Conservation (phyloP, 331 rosid species). For the Rhamnella rubrinervis region DNA sequence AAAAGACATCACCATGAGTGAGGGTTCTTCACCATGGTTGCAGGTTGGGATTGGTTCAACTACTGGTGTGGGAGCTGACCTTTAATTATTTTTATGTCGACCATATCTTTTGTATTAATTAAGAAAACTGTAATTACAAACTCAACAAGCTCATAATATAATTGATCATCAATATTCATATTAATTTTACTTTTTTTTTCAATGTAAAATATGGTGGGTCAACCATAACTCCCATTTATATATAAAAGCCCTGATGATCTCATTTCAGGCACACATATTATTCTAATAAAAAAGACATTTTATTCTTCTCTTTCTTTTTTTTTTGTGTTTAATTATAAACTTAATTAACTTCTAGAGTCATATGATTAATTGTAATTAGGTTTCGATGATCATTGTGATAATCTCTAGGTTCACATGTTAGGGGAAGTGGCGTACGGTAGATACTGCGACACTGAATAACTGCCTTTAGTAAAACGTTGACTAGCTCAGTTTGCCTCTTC, state of each 20-base stretch:
- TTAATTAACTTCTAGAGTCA: too few species aligned
- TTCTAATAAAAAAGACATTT: not conserved
- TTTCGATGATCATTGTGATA: too few species aligned
- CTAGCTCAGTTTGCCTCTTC: not conserved
- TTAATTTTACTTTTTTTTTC: not conserved
- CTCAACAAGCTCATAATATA: conserved; percentile 13
- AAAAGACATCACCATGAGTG: conserved; percentile 61
- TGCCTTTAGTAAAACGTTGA: too few species aligned
- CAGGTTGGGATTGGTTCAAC: conserved; percentile 90
- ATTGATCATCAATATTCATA: too few species aligned
- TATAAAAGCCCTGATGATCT: too few species aligned
- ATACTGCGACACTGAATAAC: conserved; percentile 2
- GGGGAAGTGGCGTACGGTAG: too few species aligned
- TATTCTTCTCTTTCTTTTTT: not conserved
- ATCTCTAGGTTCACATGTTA: too few species aligned
- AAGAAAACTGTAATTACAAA: conserved; percentile 29
- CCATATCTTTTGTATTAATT: conserved; percentile 30
- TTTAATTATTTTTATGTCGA: conserved; percentile 28
- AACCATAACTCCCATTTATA: conserved; percentile 4
- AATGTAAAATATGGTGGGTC: conserved; percentile 13
- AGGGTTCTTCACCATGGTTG: conserved; percentile 82
- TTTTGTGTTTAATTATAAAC: too few species aligned
- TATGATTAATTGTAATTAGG: too few species aligned
- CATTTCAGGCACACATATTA: too few species aligned
- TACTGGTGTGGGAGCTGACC: conserved; percentile 54